Percentiles rank a stretch among this genome's conserved stretches.
Evolutionary conservation across 192 early-diverging fungal species (phyloP).

Genomic region (Podila epicladia): DNA sequence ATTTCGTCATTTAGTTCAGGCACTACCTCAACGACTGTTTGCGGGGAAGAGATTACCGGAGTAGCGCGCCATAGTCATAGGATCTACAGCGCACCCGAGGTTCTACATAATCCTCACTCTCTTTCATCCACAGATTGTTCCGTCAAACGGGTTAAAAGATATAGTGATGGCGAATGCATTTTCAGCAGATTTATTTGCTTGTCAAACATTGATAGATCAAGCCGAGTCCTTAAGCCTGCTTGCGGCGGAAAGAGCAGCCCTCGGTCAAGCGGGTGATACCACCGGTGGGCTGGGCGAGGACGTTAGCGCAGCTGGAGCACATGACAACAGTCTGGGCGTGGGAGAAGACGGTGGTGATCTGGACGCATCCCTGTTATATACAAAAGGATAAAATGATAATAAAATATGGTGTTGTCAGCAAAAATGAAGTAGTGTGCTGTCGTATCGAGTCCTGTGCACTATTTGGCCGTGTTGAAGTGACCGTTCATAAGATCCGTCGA

Average conservation of each 20-base stretch:
- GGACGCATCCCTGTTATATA: conserved; percentile 78
- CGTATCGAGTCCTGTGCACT: neutral
- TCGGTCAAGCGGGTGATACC: conserved; percentile 97
- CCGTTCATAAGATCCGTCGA: no score
- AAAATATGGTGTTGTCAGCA: neutral
- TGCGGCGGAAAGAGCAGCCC: conserved; percentile 63
- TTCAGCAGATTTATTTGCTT: conserved; percentile 7
- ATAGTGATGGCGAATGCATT: no score
- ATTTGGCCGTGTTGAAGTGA: neutral
- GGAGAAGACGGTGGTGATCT: conserved; percentile 99
- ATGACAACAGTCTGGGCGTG: conserved; percentile 99
- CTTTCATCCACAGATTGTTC: no score
- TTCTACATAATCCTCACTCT: no score
- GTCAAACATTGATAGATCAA: neutral
- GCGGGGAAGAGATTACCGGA: no score
- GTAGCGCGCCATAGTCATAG: no score
- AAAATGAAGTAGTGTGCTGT: neutral
- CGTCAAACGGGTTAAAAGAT: no score
- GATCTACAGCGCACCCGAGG: no score
- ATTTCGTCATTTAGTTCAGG: no score
- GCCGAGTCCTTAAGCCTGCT: conserved; percentile 47
- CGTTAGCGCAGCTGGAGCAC: conserved; percentile 94
- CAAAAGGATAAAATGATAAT: neutral
- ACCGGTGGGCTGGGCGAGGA: conserved; percentile 99
- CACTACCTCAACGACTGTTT: no score